Base-by-base conservation (phyloP, 1,139 yeast genomes). In the Kurtzmaniella natalensis region DNA sequence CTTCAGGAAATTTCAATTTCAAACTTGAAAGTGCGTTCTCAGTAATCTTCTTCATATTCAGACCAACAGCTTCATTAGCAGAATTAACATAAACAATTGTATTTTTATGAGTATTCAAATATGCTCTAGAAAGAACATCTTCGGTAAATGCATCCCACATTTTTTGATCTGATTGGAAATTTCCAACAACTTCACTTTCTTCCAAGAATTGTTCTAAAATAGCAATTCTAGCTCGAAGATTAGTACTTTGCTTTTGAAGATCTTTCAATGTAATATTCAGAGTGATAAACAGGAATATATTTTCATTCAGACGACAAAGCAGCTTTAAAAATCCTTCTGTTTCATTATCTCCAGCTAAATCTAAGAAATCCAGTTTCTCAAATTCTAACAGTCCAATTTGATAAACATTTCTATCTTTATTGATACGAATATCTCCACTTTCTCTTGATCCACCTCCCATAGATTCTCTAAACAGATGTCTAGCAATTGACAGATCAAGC, bases 381-480 rank as follows among this genome's bases (percentile, higher is more conserved):
- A 74, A 74, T 43, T 72, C 78, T 29, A 73, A 51, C 3, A 78
- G 71, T 3, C 80, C 79, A 28, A 74, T 72, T 38, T 71, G 70
- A 50, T 70, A 72, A n/a, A 65, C 64, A 34, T 58, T 60, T 13
- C 51, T 49, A 25, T 53, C 52, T 14, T 44, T 39, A 31, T 53
- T 42, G 16, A 50, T 31, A 18, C 33, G 37, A 7, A 48, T 40
- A n/a, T 44, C 54, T 5, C 47, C 48, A 23, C 39, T 37, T 18
- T 35, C 43, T 30, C 35, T 29, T 10, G 37, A 37, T 18, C 45
- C 45, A 11, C 44, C 52, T 16, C 35, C 34, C 4, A 11, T 16
- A n/a, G 44, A 32, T 6, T 38, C 34, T 16, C 33, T 11, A 15
- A 32, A 32, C 25, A 31, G 25, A 18, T 35, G 39, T 5, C 29